phyloP scores from a whole-genome alignment of 805 yeast species.

The Zygotorulaspora florentina region DNA sequence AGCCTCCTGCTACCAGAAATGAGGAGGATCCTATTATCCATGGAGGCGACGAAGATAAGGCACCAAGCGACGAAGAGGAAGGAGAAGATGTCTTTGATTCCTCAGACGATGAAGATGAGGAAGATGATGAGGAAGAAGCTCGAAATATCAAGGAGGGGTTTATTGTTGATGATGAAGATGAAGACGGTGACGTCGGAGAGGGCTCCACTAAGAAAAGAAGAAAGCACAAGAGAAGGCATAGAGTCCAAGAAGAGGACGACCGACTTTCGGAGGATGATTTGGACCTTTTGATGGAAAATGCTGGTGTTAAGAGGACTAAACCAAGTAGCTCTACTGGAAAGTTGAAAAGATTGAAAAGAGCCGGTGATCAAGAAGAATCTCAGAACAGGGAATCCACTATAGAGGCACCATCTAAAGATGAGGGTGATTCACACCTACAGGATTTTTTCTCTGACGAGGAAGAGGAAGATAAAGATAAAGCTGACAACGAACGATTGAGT shows the following conservation, averaged over 20 bases:
- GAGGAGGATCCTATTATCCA: conserved; percentile 35
- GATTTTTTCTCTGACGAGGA: conserved; percentile 43
- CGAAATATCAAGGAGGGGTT: conserved; percentile 83
- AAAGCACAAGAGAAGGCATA: conserved; percentile 41
- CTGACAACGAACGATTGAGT: conserved; percentile 16
- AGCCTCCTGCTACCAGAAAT: conserved; percentile 12
- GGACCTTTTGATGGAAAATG: conserved; percentile 84
- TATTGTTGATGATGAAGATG: conserved; percentile 87
- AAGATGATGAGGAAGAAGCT: conserved; percentile 83
- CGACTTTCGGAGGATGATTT: conserved; percentile 93
- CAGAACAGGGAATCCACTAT: conserved; percentile 19
- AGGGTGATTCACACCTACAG: conserved; percentile 31
- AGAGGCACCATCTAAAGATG: conserved; percentile 13
- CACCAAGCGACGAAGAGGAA: conserved; percentile 41
- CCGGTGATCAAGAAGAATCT: conserved; percentile 42
- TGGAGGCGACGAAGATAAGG: conserved; percentile 38
- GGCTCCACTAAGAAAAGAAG: conserved; percentile 36
- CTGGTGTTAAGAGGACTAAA: conserved; percentile 59
- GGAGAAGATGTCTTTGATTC: conserved; percentile 60
- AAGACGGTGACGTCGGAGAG: conserved; percentile 35
- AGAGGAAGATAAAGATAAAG: conserved; percentile 29
- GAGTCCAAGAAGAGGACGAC: conserved; percentile 48
- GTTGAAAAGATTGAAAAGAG: conserved; percentile 82
- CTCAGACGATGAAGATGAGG: conserved; percentile 85
- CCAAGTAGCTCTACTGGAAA: conserved; percentile 37